Base-by-base conservation (phyloP, 495 filamentous ascomycete species). In the Aspergillus hancockii region DNA sequence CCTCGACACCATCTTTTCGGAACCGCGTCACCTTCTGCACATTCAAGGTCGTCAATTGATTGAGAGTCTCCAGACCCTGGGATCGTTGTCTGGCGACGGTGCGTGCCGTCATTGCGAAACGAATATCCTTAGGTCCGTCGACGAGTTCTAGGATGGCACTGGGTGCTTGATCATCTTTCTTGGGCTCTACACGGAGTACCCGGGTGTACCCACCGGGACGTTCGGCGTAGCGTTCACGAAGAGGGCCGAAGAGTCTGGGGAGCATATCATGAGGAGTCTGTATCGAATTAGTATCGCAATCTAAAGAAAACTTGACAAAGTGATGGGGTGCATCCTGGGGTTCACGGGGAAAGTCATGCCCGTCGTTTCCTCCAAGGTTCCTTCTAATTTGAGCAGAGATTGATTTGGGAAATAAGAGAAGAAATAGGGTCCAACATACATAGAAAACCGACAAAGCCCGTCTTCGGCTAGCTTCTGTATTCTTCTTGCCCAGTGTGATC, bases 91-190 rank as follows among this genome's bases (percentile, higher is more conserved):
- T 80, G 38, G 87, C 90, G 0, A 98, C 77, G 0, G 90, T 86
- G 49, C 84, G 84, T 4, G 94, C 94, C 16, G 92, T 96, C 80
- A 97, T 85, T 54, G 89, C 88, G 76, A 98, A 98, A 2, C 93
- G 88, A 83, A 96, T 91, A 75, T 98, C 94, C 73, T 87, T 90
- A 16, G 92, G 93, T 43, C 93, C 93, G 71, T 98, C 94, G 46
- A 98, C 92, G 13, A 98, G 82, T 74, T 98, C 94, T n/a, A 98
- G 84, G 63, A 98, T 95, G 0, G 94, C 94, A 21, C 85, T 89
- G 34, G 86, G 81, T 4, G 90, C 93, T 76, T 96, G 90, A 69
- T 96, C 92, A 60, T 83, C 68, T 54, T 81, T 73, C 62, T 84
- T 79, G 30, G 86, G 85, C 72, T 97, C 93, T 56, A 94, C 89